phyloP scores from a whole-genome alignment of 2,329 filamentous ascomycete species.

The Penicillium sp. region DNA sequence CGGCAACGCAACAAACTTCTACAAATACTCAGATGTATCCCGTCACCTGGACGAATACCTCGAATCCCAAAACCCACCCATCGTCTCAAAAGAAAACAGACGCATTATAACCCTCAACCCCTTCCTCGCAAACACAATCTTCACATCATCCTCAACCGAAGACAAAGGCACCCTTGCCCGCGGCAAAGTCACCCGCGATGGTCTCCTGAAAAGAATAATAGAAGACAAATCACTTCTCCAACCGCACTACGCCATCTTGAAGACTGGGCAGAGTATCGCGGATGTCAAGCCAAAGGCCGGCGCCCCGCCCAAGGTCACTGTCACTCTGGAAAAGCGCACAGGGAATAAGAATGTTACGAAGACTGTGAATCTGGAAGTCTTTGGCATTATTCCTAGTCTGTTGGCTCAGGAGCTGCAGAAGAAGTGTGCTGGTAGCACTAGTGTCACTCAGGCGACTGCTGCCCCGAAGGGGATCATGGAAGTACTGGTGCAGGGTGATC shows the following conservation, averaged over 20 bases:
- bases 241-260: conserved; percentile 56
- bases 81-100: conserved; percentile 57
- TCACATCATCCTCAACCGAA: conserved; percentile 51
- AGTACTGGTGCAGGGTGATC: conserved; percentile 64
- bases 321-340: conserved; percentile 61
- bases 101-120: conserved; percentile 61
- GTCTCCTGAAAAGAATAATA: conserved; percentile 57
- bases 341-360: conserved; percentile 65
- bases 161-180: conserved; percentile 57
- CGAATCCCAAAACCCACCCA: conserved; percentile 50
- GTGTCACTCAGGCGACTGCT: conserved; percentile 58
- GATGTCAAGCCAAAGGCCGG: conserved; percentile 60
- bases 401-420: conserved; percentile 65
- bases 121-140: conserved; percentile 59
- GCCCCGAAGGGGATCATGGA: conserved; percentile 63
- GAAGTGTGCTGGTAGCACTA: conserved; percentile 65
- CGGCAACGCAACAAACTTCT: conserved; percentile 52
- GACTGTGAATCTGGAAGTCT: conserved; percentile 59
- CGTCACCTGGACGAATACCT: conserved; percentile 57
- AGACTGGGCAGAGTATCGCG: conserved; percentile 35
- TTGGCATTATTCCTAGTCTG: conserved; percentile 56
- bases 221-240: conserved; percentile 48
- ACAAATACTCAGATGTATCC: conserved; percentile 58
- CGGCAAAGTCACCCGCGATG: conserved; percentile 57
- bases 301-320: conserved; percentile 55